phyloP scores from a whole-genome alignment of 2,329 filamentous ascomycete species.

The Paracoccidioides lutzii region DNA sequence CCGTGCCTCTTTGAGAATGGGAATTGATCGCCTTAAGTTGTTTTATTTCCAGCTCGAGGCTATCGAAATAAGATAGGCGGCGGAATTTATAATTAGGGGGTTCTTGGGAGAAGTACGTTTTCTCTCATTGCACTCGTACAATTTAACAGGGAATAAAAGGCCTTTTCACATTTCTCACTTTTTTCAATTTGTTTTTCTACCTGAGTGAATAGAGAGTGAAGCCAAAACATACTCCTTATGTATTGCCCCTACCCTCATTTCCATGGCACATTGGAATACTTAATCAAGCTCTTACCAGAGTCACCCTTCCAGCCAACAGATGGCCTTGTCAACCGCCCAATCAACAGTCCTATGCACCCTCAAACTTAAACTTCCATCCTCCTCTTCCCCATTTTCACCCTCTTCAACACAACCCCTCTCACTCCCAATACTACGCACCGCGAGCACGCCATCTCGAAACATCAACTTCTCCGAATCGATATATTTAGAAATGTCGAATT shows the following conservation, averaged over 20 bases:
- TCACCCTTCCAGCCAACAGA: neutral
- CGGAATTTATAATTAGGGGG: too few species aligned
- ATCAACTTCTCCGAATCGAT: constrained; percentile 13
- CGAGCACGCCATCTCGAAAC: constrained; percentile 9
- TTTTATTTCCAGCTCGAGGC: neutral
- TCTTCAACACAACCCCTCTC: neutral
- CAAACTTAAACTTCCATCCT: neutral
- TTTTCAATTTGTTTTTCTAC: too few species aligned
- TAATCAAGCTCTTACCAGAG: neutral
- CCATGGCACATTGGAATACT: neutral
- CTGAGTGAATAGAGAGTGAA: too few species aligned
- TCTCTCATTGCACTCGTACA: too few species aligned
- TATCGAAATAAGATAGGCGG: neutral
- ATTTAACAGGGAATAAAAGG: too few species aligned
- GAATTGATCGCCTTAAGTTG: neutral
- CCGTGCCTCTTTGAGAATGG: neutral
- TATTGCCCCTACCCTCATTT: neutral
- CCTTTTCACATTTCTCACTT: too few species aligned
- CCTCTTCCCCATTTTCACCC: neutral
- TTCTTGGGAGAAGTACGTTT: too few species aligned
- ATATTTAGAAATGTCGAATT: constrained; percentile 10
- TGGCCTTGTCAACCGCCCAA: neutral
- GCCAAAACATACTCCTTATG: too few species aligned
- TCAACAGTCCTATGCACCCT: neutral
- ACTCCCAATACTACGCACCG: constrained; percentile 4